Conservation (phyloP, 2,329 filamentous ascomycete genomes). For the Magnaporthiopsis poae region DNA sequence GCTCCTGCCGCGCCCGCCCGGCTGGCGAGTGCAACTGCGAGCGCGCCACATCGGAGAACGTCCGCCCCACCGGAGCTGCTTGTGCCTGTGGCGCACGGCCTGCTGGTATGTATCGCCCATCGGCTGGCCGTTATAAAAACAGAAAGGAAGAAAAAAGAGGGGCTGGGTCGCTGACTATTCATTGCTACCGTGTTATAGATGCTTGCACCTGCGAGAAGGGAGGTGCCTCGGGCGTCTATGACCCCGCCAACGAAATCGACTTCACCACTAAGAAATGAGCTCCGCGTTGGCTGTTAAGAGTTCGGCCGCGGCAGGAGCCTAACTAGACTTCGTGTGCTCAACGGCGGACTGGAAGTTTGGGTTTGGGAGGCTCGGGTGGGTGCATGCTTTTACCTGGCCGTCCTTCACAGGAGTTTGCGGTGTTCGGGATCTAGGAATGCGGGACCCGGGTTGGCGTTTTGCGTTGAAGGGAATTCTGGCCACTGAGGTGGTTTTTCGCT, state of each 20-base stretch:
- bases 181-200: slow-evolving; percentile 27
- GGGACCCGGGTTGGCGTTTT: background rate
- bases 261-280: slow-evolving; percentile 63
- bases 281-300: background rate
- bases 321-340: background rate
- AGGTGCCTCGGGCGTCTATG: slow-evolving; percentile 44
- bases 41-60: slow-evolving; percentile 60
- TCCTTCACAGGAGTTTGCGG: background rate
- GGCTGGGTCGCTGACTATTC: slow-evolving; percentile 1
- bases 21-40: slow-evolving; percentile 76
- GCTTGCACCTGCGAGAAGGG: slow-evolving; percentile 74
- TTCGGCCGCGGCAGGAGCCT: background rate
- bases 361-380: background rate
- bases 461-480: background rate
- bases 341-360: background rate
- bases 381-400: background rate
- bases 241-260: slow-evolving; percentile 63
- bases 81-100: slow-evolving; percentile 72
- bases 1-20: slow-evolving; percentile 73
- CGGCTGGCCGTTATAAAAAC: background rate
- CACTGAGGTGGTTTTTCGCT: background rate
- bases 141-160: background rate
- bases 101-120: slow-evolving; percentile 38
- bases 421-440: background rate
- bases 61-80: slow-evolving; percentile 44